phyloP scores from a whole-genome alignment of 1,139 yeast species.

The Blastobotrys raffinosifermentans region DNA sequence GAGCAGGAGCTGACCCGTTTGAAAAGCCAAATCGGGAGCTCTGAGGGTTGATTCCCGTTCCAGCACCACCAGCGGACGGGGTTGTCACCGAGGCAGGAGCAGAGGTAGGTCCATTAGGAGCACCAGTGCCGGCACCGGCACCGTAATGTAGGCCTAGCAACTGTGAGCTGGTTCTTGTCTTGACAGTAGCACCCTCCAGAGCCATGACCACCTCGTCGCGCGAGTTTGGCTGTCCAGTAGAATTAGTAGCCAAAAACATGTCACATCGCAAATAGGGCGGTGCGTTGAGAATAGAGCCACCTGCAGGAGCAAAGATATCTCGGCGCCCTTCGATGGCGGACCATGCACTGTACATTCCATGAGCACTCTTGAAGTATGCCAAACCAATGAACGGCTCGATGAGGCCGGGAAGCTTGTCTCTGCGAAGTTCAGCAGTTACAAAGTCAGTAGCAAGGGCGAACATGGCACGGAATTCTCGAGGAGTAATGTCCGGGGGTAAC shows the following conservation, averaged over 20 bases:
- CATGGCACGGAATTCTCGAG: slow-evolving; percentile 70
- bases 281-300: neutral
- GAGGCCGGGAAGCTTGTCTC: slow-evolving; percentile 26
- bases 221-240: neutral
- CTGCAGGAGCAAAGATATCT: slow-evolving; percentile 14
- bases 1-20: slow-evolving; percentile 2
- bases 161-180: neutral
- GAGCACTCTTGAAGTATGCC: slow-evolving; percentile 60
- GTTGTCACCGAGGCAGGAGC: slow-evolving; percentile 2
- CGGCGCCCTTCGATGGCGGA: slow-evolving; percentile 46
- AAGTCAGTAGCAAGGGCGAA: slow-evolving; percentile 80
- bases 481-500: slow-evolving; percentile 65
- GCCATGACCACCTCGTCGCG: slow-evolving; percentile 1
- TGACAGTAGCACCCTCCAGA: neutral
- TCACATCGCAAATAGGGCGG: slow-evolving; percentile 12
- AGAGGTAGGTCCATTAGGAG: slow-evolving; percentile 2
- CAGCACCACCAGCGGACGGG: slow-evolving; percentile 1
- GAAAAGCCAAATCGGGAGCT: slow-evolving; percentile 12
- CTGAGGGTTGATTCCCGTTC: slow-evolving; percentile 7
- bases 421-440: slow-evolving; percentile 51
- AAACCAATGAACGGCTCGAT: slow-evolving; percentile 38
- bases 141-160: neutral
- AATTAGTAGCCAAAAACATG: slow-evolving; percentile 10
- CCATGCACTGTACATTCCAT: slow-evolving; percentile 67
- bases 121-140: neutral